These are phyloP conservation scores for Colletotrichum simmondsii DNA, from an alignment of 2,329 filamentous ascomycete species.

Conservation along the genomic window DNA sequence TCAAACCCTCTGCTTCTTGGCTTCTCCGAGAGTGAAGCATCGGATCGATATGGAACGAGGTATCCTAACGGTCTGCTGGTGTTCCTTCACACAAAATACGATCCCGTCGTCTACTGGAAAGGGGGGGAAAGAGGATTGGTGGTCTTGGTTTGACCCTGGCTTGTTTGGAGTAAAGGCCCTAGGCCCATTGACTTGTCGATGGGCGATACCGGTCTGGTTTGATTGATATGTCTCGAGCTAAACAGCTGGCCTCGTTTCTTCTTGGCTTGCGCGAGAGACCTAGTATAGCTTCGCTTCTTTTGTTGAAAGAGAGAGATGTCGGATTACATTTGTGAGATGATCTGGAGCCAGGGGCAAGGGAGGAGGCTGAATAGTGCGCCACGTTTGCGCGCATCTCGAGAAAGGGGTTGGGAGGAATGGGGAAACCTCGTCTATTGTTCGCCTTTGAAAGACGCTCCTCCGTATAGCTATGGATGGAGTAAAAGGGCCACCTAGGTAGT, in stretches of 20 bases:
- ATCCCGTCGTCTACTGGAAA: neutral
- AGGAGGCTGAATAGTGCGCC: neutral
- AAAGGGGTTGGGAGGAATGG: neutral
- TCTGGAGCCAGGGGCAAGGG: neutral
- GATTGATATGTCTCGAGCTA: slow-evolving; percentile 11
- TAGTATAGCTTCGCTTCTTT: slow-evolving; percentile 30
- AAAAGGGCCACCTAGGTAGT: slow-evolving; percentile 6
- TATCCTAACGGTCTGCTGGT: slow-evolving; percentile 33
- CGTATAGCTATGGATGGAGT: slow-evolving; percentile 17
- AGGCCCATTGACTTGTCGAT: slow-evolving; percentile 16
- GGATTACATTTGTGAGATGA: slow-evolving; percentile 22
- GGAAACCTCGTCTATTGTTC: slow-evolving; percentile 1
- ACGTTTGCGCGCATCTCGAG: slow-evolving; percentile 1
- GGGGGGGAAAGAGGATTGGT: slow-evolving; percentile 22
- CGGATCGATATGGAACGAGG: slow-evolving; percentile 2
- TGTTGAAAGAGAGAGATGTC: slow-evolving; percentile 19
- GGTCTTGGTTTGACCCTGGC: slow-evolving; percentile 18
- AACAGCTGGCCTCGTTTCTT: neutral
- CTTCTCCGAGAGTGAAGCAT: slow-evolving; percentile 33
- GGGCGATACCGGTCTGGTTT: slow-evolving; percentile 17
- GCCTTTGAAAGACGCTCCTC: neutral
- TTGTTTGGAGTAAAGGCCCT: slow-evolving; percentile 28
- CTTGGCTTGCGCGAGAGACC: slow-evolving; percentile 30
- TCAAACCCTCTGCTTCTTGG: slow-evolving; percentile 33
- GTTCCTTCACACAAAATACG: slow-evolving; percentile 11